Evolutionary conservation across 345 rosid genomes (phyloP).

Genomic region (Microthlaspi erraticum): DNA sequence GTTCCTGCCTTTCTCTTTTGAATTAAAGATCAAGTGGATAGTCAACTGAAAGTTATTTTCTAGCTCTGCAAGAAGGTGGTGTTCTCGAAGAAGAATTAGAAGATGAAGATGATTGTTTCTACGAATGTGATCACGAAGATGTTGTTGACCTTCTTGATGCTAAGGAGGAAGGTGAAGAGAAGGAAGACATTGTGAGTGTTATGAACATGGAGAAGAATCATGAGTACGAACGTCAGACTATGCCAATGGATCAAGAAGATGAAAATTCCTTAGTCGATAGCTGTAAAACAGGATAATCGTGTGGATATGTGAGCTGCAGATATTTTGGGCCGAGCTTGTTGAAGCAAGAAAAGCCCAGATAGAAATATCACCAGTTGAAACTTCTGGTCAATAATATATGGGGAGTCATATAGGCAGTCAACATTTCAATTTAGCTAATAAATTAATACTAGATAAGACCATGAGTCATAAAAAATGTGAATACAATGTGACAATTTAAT

Average conservation of each 20-base stretch:
- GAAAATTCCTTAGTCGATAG: constrained; percentile 2
- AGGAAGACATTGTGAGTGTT: constrained; percentile 1
- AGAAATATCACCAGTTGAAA: too few species aligned
- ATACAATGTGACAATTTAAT: too few species aligned
- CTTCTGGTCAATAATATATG: too few species aligned
- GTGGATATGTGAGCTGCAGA: too few species aligned
- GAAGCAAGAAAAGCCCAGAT: too few species aligned
- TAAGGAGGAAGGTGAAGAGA: not conserved
- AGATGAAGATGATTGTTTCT: constrained; percentile 21
- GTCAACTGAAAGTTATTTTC: constrained; percentile 31
- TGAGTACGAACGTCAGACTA: constrained; percentile 17
- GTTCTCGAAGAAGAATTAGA: constrained; percentile 1
- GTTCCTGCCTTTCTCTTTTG: constrained; percentile 39
- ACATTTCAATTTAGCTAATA: too few species aligned
- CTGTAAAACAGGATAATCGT: too few species aligned
- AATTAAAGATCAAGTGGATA: constrained; percentile 30
- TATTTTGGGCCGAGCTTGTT: too few species aligned
- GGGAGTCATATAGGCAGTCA: too few species aligned
- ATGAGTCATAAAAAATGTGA: too few species aligned
- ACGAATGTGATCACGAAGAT: constrained; percentile 37
- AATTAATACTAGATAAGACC: too few species aligned
- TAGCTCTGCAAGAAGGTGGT: constrained; percentile 28
- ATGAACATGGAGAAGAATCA: constrained; percentile 18
- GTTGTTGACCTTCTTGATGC: constrained; percentile 1
- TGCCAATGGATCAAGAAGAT: constrained; percentile 24